A percentile compares a stretch with the other conserved stretches of the same genome.
These are phyloP conservation scores for Fusarium lyarnte DNA, from an alignment of 2,329 filamentous ascomycete species.

Conservation along the genomic window DNA sequence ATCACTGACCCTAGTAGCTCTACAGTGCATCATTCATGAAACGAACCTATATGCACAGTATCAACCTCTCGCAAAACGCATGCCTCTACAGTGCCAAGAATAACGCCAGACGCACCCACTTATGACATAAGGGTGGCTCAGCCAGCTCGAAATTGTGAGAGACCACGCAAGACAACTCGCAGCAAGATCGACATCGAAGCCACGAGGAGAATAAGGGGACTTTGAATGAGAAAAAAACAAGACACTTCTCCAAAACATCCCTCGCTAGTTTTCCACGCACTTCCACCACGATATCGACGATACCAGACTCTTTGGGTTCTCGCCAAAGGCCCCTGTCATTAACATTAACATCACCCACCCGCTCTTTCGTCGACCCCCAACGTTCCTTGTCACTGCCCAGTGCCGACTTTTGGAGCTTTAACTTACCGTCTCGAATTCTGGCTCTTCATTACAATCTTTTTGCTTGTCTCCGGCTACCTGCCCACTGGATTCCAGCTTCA, in stretches of 20 bases:
- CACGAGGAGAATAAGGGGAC: conserved; percentile 45
- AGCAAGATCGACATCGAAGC: conserved; percentile 41
- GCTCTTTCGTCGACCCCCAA: conserved; percentile 39
- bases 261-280: conserved; percentile 10
- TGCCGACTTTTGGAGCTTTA: conserved; percentile 28
- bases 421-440: conserved; percentile 2
- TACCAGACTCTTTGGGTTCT: conserved; percentile 23
- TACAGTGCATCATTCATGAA: conserved; percentile 14
- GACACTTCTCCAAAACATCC: conserved; percentile 24
- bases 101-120: conserved; percentile 20
- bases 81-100: conserved; percentile 29
- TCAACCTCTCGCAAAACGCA: neutral
- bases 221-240: conserved; percentile 29
- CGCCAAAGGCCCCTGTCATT: conserved; percentile 29
- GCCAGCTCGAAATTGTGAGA: conserved; percentile 45
- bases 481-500: conserved; percentile 11
- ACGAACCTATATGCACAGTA: conserved; percentile 9
- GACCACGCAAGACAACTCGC: conserved; percentile 44
- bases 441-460: neutral
- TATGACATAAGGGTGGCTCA: conserved; percentile 47
- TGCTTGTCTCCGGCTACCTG: neutral
- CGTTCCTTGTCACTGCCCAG: conserved; percentile 37
- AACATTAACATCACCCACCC: conserved; percentile 25
- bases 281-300: conserved; percentile 7
- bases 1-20: conserved; percentile 26